Evolutionary conservation across 345 rosid species (phyloP).

Genomic region (Moricandia moricandioides): DNA sequence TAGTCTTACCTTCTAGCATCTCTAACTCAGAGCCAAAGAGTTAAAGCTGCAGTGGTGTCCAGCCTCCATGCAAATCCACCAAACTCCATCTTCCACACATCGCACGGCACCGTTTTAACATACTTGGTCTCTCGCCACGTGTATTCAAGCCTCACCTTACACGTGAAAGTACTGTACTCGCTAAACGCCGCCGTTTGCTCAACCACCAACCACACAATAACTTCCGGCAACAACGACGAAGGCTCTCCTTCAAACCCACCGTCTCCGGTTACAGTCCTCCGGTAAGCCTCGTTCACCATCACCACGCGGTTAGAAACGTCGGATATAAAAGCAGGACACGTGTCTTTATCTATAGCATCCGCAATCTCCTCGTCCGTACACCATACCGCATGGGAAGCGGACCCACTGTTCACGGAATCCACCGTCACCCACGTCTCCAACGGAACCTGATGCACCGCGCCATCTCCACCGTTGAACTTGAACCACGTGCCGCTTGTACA

Average conservation of each 20-base stretch:
- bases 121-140: slow-evolving; percentile 33
- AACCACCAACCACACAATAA: slow-evolving; percentile 40
- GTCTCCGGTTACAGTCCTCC: slow-evolving; percentile 38
- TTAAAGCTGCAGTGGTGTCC: slow-evolving; percentile 52
- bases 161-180: slow-evolving; percentile 38
- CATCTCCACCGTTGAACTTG: slow-evolving; percentile 6
- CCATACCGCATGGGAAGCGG: slow-evolving; percentile 32
- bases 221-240: slow-evolving; percentile 19
- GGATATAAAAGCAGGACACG: slow-evolving; percentile 54
- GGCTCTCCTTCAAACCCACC: neutral
- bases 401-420: slow-evolving; percentile 42
- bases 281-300: slow-evolving; percentile 53
- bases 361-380: slow-evolving; percentile 39
- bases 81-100: slow-evolving; percentile 56
- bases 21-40: slow-evolving; percentile 40
- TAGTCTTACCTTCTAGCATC: neutral
- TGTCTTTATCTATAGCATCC: slow-evolving; percentile 36
- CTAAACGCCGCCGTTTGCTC: slow-evolving; percentile 29
- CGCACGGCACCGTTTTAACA: slow-evolving; percentile 48
- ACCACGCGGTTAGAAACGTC: slow-evolving; percentile 39
- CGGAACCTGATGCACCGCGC: neutral
- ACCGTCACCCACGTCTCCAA: slow-evolving; percentile 52
- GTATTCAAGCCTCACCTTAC: slow-evolving; percentile 45
- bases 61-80: slow-evolving; percentile 70
- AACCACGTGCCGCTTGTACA: slow-evolving; percentile 13